phyloP scores from a whole-genome alignment of 2,329 filamentous ascomycete species.

The Berkeleyomyces rouxiae region DNA sequence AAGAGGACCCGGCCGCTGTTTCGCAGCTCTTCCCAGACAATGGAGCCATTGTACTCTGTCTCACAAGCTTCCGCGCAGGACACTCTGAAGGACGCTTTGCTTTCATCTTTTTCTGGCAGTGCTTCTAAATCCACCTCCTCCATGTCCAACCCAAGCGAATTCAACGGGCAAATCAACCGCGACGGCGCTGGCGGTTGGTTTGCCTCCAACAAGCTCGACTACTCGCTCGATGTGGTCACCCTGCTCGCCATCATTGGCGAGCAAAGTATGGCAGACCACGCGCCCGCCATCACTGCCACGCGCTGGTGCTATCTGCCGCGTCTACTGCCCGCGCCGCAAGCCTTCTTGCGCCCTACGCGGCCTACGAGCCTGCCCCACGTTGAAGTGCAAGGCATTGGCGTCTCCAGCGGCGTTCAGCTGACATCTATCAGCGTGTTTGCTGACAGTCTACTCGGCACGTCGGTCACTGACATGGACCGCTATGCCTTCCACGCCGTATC shows the following conservation, averaged over 20 bases:
- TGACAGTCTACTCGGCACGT: slow-evolving; percentile 20
- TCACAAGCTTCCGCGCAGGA: too few species aligned
- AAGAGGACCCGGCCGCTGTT: too few species aligned
- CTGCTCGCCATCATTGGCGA: slow-evolving; percentile 48
- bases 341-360: slow-evolving; percentile 39
- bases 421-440: slow-evolving; percentile 44
- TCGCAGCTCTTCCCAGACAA: too few species aligned
- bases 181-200: slow-evolving; percentile 23
- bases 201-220: slow-evolving; percentile 26
- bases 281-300: slow-evolving; percentile 42
- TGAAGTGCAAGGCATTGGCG: slow-evolving; percentile 38
- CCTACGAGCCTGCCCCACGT: slow-evolving; percentile 39
- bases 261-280: slow-evolving; percentile 38
- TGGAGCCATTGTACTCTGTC: too few species aligned
- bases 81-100: too few species aligned
- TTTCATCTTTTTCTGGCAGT: too few species aligned
- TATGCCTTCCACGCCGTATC: slow-evolving; percentile 31
- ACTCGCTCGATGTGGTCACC: slow-evolving; percentile 45
- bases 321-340: slow-evolving; percentile 45
- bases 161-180: slow-evolving; percentile 10
- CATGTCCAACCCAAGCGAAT: background rate
- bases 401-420: slow-evolving; percentile 37
- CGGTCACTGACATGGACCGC: slow-evolving; percentile 28
- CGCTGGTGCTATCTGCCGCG: slow-evolving; percentile 40
- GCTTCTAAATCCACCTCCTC: background rate